phyloP scores from a whole-genome alignment of 2,329 filamentous ascomycete genomes.

The Diaporthe sp. region DNA sequence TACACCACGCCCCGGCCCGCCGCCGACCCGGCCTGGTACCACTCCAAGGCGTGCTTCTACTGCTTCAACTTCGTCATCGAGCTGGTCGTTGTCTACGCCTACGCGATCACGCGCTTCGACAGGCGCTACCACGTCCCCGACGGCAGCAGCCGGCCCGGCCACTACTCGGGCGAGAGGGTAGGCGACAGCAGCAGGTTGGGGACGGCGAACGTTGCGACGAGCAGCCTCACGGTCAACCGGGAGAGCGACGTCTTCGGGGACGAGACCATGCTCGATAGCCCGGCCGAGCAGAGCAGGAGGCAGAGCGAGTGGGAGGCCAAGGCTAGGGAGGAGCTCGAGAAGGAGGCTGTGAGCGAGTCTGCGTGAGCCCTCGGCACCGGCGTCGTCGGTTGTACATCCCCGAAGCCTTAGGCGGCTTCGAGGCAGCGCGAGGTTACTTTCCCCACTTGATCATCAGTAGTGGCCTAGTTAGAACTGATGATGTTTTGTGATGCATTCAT shows the following conservation, averaged over 20 bases:
- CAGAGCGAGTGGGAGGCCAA: slow-evolving; percentile 39
- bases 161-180: slow-evolving; percentile 37
- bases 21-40: slow-evolving; percentile 75
- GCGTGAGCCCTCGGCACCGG: background rate
- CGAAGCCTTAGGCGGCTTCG: background rate
- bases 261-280: slow-evolving; percentile 28
- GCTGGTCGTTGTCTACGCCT: slow-evolving; percentile 76
- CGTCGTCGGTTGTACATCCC: background rate
- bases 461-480: background rate
- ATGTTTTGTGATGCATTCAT: background rate
- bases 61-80: slow-evolving; percentile 84
- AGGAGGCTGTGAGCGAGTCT: slow-evolving; percentile 5
- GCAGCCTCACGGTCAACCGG: slow-evolving; percentile 42
- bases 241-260: slow-evolving; percentile 46
- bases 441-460: background rate
- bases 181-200: background rate
- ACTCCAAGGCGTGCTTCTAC: slow-evolving; percentile 82
- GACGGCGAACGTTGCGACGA: background rate
- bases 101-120: slow-evolving; percentile 79
- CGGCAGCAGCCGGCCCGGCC: slow-evolving; percentile 42
- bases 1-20: slow-evolving; percentile 64
- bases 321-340: slow-evolving; percentile 35
- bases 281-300: slow-evolving; percentile 1
- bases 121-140: slow-evolving; percentile 72
- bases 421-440: background rate